Conservation (phyloP, 768 basidiomycete genomes). For the Kwoniella europaea region DNA sequence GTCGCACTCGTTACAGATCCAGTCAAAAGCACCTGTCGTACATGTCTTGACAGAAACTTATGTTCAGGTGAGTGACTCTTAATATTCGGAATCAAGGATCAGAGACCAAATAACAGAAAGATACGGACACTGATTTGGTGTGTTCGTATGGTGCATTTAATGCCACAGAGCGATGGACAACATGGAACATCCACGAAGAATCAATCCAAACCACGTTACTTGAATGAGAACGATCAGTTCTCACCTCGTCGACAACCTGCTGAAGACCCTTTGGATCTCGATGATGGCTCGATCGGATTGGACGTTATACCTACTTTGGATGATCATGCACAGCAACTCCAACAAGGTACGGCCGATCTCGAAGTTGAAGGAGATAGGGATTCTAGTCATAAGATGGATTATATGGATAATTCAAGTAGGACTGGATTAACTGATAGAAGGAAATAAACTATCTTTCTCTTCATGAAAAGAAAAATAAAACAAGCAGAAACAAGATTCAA, state of each 20-base stretch:
- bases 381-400: conserved; percentile 13
- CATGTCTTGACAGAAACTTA: conserved; percentile 25
- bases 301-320: neutral
- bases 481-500: no score
- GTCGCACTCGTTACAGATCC: neutral
- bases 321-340: neutral
- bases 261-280: conserved; percentile 4
- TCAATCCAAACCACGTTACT: neutral
- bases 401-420: conserved; percentile 13
- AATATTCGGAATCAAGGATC: no score
- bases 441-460: neutral
- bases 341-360: neutral
- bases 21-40: conserved; percentile 8
- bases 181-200: neutral
- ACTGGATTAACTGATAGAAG: conserved; percentile 12
- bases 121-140: no score
- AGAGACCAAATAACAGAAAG: no score
- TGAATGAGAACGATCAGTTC: neutral
- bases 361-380: neutral
- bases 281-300: conserved; percentile 4
- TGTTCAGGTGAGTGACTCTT: conserved; percentile 13
- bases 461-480: neutral
- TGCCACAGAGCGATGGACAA: neutral
- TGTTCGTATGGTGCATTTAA: no score
- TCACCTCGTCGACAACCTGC: conserved; percentile 1